Evolutionary conservation across 2,329 filamentous ascomycete genomes (phyloP).

Genomic region (Orbilia blumenaviensis): DNA sequence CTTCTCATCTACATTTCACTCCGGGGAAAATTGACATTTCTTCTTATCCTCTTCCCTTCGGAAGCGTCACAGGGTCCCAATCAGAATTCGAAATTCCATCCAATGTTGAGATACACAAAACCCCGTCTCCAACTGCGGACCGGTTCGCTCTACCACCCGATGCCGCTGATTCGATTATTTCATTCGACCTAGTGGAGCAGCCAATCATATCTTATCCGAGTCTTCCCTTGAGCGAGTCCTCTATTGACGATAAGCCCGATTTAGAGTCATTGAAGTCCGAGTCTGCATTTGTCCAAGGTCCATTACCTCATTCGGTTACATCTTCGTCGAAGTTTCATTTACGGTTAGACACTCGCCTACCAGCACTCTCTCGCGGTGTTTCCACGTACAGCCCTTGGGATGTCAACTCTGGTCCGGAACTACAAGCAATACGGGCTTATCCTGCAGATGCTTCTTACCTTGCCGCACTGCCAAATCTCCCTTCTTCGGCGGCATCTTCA

Average conservation of each 20-base stretch:
- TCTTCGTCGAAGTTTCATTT: neutral
- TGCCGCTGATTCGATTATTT: neutral
- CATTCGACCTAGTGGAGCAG: neutral
- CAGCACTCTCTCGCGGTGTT: neutral
- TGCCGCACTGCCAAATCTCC: neutral
- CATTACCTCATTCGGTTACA: constrained; percentile 20
- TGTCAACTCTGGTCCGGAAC: neutral
- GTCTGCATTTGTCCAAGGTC: neutral
- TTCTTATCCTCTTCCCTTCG: constrained; percentile 10
- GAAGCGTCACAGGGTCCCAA: constrained; percentile 5
- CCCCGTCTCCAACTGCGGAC: neutral
- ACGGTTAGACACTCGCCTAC: neutral
- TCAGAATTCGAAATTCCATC: neutral
- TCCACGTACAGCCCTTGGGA: constrained; percentile 1
- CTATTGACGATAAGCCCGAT: neutral
- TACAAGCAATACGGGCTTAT: neutral
- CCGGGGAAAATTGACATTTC: neutral
- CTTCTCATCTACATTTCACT: constrained; percentile 7
- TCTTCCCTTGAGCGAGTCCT: constrained; percentile 38
- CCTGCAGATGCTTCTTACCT: neutral
- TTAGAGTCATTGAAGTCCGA: neutral
- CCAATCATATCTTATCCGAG: neutral
- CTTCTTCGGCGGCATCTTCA: constrained; percentile 13
- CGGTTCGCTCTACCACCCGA: constrained; percentile 8
- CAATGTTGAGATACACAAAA: neutral